Evolutionary conservation across 2,329 filamentous ascomycete genomes (phyloP), one percentile per base, ranked within the genome.

Genomic region (Zarea fungicola): DNA sequence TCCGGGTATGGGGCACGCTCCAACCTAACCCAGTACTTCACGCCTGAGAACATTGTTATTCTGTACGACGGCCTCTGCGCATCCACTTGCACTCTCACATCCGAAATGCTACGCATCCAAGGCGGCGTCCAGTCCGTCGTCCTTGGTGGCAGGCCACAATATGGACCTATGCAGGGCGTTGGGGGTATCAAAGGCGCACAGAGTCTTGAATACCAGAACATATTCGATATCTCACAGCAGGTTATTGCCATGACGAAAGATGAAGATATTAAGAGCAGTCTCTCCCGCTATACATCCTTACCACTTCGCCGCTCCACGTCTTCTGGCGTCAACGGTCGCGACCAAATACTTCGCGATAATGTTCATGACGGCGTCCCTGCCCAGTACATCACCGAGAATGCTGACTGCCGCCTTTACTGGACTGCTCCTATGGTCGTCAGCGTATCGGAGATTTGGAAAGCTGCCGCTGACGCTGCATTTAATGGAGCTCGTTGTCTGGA

Each of bases 401-500:
- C 80, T 0, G 74, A 80, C 53, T 84, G 79, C 52, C 66, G 76
- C 14, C 58, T 81, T 3, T 84, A 75, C 60, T 81, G 75, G 43
- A 80, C 78, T 8, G 56, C 65, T 6, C 63, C 70, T 3, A 79
- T 77, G 65, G 62, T 75, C 42, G 57, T 67, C 4, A 66, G 78
- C 49, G 68, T 75, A 0, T 66, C 64, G 6, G 65, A 64, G 11
- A 51, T 76, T 29, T 84, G 80, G 80, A 64, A 31, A 11, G 48
- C 43, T n/a, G 52, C 41, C 23, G 48, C 54, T 22, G 5, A 42
- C 13, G 34, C 46, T n/a, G 46, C 49, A 23, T 54, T 56, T 31
- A 50, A 55, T 32, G 46, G 36, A 39, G 45, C 50, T 42, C 51
- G 54, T 26, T 49, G 46, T 22, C 48, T 52, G 48, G 32, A 49